Conservation (phyloP, 208 protist genomes). For the Leishmania lainsoni region DNA sequence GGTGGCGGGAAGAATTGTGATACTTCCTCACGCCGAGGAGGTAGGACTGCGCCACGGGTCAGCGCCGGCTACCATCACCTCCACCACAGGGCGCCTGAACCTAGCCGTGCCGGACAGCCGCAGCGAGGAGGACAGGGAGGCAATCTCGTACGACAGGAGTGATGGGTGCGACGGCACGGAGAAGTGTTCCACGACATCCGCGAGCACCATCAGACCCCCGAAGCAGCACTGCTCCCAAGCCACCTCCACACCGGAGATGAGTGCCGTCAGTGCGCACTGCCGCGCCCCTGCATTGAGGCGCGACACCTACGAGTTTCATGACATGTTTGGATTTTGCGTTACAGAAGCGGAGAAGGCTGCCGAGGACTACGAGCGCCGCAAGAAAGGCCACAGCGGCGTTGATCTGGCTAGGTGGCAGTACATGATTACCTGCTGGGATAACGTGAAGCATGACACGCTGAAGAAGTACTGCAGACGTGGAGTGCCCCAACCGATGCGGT, state of each 20-base stretch:
- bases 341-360: constrained; percentile 67
- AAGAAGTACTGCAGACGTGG: constrained; percentile 79
- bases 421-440: constrained; percentile 43
- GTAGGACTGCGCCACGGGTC: constrained; percentile 35
- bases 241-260: background rate
- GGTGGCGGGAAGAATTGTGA: background rate
- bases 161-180: no score
- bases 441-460: constrained; percentile 15
- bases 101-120: background rate
- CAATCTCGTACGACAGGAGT: background rate
- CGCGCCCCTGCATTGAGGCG: background rate
- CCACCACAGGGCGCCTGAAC: constrained; percentile 43
- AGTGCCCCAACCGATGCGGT: constrained; percentile 61
- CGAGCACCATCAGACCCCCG: background rate
- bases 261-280: constrained; percentile 3
- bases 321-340: constrained; percentile 80
- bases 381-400: constrained; percentile 11
- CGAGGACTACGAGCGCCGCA: constrained; percentile 40
- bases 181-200: background rate
- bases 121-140: constrained; percentile 3
- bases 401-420: constrained; percentile 37
- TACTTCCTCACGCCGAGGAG: constrained; percentile 46
- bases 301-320: constrained; percentile 31
- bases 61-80: constrained; percentile 23
- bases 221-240: background rate